Percentiles rank a stretch among this genome's conserved stretches.
Conservation (phyloP, 306 rosid species). For the Quercus agrifolia region DNA sequence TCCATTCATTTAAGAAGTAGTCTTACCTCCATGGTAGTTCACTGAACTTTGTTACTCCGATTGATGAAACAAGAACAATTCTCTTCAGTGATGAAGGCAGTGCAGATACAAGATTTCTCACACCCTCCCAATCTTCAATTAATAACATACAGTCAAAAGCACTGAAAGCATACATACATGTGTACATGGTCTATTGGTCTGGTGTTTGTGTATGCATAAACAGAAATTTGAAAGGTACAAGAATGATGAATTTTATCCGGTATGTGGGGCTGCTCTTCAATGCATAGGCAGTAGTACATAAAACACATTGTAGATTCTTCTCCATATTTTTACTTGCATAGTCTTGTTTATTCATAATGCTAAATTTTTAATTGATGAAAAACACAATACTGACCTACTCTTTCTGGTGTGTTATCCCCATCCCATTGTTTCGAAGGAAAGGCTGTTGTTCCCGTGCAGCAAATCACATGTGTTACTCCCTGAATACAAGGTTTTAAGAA, state of each 20-base stretch:
- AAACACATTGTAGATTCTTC: slow-evolving; percentile 4
- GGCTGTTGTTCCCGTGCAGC: slow-evolving; percentile 96
- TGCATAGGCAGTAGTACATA: background rate
- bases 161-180: background rate
- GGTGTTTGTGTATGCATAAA: background rate
- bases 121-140: slow-evolving; percentile 93
- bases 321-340: slow-evolving; percentile 19
- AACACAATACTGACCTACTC: slow-evolving; percentile 64
- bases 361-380: background rate
- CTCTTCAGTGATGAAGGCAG: slow-evolving; percentile 77
- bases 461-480: slow-evolving; percentile 97
- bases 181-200: background rate
- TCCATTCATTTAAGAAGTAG: slow-evolving; percentile 12
- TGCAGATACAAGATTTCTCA: slow-evolving; percentile 75
- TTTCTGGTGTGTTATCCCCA: slow-evolving; percentile 85
- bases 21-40: slow-evolving; percentile 97
- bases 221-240: background rate
- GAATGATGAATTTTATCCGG: background rate
- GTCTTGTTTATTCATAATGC: slow-evolving; percentile 11
- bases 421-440: slow-evolving; percentile 95
- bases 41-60: slow-evolving; percentile 91
- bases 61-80: slow-evolving; percentile 87
- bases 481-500: slow-evolving; percentile 30
- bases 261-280: background rate
- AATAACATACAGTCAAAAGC: slow-evolving; percentile 12